Conservation (phyloP, 208 protist genomes). For the Leishmania tropica region DNA sequence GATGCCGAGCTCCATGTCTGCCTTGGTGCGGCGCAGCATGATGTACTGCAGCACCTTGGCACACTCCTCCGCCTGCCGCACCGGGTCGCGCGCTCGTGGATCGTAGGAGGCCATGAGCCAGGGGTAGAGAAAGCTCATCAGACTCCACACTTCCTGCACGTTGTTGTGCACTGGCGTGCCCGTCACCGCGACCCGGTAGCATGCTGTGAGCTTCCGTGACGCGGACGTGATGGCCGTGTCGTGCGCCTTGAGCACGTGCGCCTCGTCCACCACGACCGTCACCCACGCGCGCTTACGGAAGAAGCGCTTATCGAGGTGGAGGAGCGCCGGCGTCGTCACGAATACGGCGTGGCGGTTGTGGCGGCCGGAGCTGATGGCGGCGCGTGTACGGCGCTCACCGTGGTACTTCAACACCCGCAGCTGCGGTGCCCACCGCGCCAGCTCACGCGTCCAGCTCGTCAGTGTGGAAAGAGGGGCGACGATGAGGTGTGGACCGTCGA, state of each 20-base stretch:
- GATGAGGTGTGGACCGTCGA: slow-evolving; percentile 95
- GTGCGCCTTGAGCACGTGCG: slow-evolving; percentile 94
- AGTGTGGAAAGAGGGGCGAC: slow-evolving; percentile 96
- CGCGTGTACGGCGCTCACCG: slow-evolving; percentile 63
- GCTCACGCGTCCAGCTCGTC: slow-evolving; percentile 93
- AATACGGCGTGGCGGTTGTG: slow-evolving; percentile 89
- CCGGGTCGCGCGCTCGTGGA: slow-evolving; percentile 34
- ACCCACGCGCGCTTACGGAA: slow-evolving; percentile 93
- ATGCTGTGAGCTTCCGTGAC: slow-evolving; percentile 77
- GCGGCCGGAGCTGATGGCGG: slow-evolving; percentile 28
- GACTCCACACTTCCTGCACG: slow-evolving; percentile 94
- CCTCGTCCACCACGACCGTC: slow-evolving; percentile 96
- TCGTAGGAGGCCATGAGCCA: slow-evolving; percentile 72
- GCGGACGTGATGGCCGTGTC: slow-evolving; percentile 61
- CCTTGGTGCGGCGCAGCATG: slow-evolving; percentile 97
- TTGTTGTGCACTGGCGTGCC: slow-evolving; percentile 98
- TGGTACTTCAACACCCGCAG: slow-evolving; percentile 94
- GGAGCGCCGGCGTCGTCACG: slow-evolving; percentile 96
- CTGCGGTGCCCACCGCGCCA: slow-evolving; percentile 89
- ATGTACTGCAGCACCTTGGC: slow-evolving; percentile 79
- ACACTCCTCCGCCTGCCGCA: slow-evolving; percentile 71
- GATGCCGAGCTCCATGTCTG: slow-evolving; percentile 96
- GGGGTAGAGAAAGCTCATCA: slow-evolving; percentile 96
- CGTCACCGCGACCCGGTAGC: slow-evolving; percentile 87
- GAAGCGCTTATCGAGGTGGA: slow-evolving; percentile 77